These are phyloP conservation scores for Aspergillus wentii DNA, from an alignment of 495 filamentous ascomycete genomes.

Conservation along the genomic window DNA sequence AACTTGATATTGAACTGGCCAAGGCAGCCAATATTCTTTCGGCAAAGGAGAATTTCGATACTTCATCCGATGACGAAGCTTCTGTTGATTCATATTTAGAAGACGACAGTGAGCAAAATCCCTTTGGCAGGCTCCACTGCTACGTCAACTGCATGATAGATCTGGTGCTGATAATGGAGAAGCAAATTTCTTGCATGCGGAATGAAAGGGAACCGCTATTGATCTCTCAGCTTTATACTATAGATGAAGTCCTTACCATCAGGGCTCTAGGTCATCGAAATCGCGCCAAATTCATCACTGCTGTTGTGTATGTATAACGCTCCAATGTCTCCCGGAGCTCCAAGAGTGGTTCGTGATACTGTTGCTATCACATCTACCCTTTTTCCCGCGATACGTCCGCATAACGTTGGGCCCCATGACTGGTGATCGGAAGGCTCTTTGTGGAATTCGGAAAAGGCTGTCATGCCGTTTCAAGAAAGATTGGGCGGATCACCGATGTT, in stretches of 20 bases:
- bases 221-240: too few species aligned
- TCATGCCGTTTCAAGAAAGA: constrained; percentile 1
- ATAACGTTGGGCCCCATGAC: constrained; percentile 2
- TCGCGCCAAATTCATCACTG: constrained; percentile 1
- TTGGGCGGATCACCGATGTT: constrained; percentile 2
- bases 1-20: too few species aligned
- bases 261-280: constrained; percentile 3
- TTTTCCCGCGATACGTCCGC: neutral
- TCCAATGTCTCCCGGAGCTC: constrained; percentile 1
- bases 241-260: constrained; percentile 4
- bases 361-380: constrained; percentile 1
- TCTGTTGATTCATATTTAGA: too few species aligned
- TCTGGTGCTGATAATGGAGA: too few species aligned
- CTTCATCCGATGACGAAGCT: too few species aligned
- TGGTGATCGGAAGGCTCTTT: neutral
- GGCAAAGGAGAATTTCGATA: too few species aligned
- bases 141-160: too few species aligned
- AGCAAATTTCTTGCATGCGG: too few species aligned
- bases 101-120: too few species aligned
- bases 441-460: constrained; percentile 1
- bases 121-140: too few species aligned
- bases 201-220: too few species aligned
- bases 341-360: neutral
- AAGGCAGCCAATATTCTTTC: too few species aligned
- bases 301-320: constrained; percentile 3